These are phyloP conservation scores for Suillus tomentosus DNA, from an alignment of 768 basidiomycete species.

Conservation along the genomic window DNA sequence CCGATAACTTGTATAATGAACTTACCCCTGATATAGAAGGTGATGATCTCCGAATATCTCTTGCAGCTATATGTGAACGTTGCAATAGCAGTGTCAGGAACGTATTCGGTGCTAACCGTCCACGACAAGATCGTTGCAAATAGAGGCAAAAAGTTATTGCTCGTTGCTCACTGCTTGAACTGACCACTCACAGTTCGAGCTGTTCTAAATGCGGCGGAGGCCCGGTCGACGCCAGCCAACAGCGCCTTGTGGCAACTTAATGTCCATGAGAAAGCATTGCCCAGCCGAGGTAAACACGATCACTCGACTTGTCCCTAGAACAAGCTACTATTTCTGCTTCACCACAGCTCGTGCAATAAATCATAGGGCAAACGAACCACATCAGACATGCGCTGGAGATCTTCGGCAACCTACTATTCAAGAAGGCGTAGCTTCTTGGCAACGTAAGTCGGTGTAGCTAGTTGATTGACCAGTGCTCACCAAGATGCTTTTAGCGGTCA, in stretches of 20 bases:
- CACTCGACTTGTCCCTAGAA: background rate
- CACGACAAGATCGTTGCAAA: background rate
- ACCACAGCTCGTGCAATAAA: background rate
- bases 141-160: background rate
- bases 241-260: background rate
- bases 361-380: background rate
- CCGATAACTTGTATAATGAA: slow-evolving; percentile 2
- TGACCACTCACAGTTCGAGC: slow-evolving; percentile 1
- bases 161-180: background rate
- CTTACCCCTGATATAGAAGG: slow-evolving; percentile 4
- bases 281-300: slow-evolving; percentile 6
- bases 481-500: background rate
- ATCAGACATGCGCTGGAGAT: background rate
- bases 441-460: background rate
- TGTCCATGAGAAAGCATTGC: background rate
- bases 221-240: background rate
- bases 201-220: background rate
- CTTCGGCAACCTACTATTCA: background rate
- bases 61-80: background rate
- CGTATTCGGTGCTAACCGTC: background rate
- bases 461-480: background rate
- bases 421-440: background rate
- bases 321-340: slow-evolving; percentile 3
- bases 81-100: background rate
- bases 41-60: background rate